A percentile compares a stretch with the other conserved stretches of the same genome.
Conservation (phyloP, 108 stramenopile species). For the Cyclotella sp. region DNA sequence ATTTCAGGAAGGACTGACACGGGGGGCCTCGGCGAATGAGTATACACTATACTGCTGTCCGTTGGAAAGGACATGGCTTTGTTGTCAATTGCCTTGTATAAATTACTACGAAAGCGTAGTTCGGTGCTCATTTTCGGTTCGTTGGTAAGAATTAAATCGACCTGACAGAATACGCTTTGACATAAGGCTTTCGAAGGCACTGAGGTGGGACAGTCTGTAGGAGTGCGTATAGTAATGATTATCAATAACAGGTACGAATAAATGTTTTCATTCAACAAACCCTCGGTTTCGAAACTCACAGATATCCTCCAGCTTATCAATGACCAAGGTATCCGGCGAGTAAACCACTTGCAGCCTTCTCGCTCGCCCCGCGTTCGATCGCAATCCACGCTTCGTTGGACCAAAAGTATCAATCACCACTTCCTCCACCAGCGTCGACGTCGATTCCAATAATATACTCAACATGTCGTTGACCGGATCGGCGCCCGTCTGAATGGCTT, state of each 20-base stretch:
- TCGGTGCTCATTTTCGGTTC: conserved; percentile 18
- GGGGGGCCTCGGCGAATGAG: background rate
- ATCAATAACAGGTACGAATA: too few relatives aligned
- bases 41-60: conserved; percentile 7
- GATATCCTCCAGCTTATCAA: conserved; percentile 25
- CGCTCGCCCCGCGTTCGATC: background rate
- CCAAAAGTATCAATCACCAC: conserved; percentile 28
- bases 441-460: conserved; percentile 11
- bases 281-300: background rate
- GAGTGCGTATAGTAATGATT: background rate
- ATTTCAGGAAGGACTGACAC: background rate
- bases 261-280: too few relatives aligned
- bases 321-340: background rate
- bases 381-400: background rate
- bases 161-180: conserved; percentile 13
- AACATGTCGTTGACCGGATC: conserved; percentile 20
- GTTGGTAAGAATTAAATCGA: conserved; percentile 11
- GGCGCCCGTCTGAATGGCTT: background rate
- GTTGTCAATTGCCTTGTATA: conserved; percentile 19
- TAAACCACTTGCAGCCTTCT: conserved; percentile 19
- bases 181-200: background rate
- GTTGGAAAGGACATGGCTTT: background rate
- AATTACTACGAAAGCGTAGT: conserved; percentile 6
- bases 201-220: conserved; percentile 10
- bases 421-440: conserved; percentile 11